These are phyloP conservation scores for Larix sibirica DNA, from an alignment of 83 land plant genomes.

Conservation along the genomic window DNA sequence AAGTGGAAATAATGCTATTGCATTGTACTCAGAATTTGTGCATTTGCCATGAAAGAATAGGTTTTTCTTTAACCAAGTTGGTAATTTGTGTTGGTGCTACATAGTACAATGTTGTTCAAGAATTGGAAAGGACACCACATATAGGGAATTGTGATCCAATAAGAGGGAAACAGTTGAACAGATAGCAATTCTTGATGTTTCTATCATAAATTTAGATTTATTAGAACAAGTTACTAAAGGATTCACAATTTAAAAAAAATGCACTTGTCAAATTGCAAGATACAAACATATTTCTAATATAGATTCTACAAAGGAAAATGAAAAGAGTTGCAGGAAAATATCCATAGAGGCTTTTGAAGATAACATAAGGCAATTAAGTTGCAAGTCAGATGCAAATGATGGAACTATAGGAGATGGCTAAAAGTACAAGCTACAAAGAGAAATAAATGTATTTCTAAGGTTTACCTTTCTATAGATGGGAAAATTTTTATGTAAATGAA, in stretches of 20 bases:
- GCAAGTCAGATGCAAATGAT: neutral
- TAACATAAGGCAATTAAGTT: neutral
- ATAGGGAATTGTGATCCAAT: constrained; percentile 6
- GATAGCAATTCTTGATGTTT: neutral
- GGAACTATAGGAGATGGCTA: neutral
- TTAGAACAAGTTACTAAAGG: neutral
- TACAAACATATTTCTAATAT: neutral
- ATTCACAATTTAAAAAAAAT: neutral
- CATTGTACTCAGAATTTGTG: too few species aligned
- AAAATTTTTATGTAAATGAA: neutral
- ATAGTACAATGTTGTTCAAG: neutral
- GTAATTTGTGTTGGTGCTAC: too few species aligned
- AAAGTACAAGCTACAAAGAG: constrained; percentile 2
- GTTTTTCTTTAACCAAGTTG: too few species aligned
- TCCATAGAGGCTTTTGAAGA: neutral
- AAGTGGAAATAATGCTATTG: too few species aligned
- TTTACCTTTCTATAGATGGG: constrained; percentile 5
- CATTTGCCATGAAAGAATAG: too few species aligned
- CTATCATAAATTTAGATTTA: neutral
- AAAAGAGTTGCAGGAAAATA: neutral
- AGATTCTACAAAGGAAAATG: neutral
- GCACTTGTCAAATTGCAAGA: neutral
- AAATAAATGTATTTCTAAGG: neutral
- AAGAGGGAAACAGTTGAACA: constrained; percentile 4
- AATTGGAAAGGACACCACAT: neutral